Evolutionary conservation across 345 rosid species (phyloP), one percentile per base, ranked within the genome.

Genomic region (Microcos paniculata): DNA sequence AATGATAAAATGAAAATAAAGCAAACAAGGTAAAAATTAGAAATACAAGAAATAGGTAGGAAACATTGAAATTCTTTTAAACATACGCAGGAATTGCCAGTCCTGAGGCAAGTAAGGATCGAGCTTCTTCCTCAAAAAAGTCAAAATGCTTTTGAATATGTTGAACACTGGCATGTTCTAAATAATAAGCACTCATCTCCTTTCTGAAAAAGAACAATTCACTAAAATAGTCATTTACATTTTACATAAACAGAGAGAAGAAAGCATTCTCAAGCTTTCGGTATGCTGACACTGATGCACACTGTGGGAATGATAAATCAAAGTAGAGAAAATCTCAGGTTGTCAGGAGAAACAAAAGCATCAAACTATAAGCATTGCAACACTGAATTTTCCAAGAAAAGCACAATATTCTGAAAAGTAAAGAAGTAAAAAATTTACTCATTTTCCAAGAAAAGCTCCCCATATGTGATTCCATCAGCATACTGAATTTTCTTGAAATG

Each of bases 31-130:
- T 42, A 69, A 68, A 71, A 70, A 28, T 67, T 40, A 43, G 56
- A 66, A 73, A 72, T 40, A 59, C 33, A 45, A 46, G 26, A 52
- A 82, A 73, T 45, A 70, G 38, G 38, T 1, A 49, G 52, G 63
- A 74, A 62, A 52, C 46, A 19, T 55, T 31, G 30, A 58, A 56
- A 76, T 66, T 45, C 53, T 63, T 52, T 58, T 48, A 67, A 79
- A 87, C 96, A 84, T 93, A 95, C 97, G 98, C 99, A 84, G 99
- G 99, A 75, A 95, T 90, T 19, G 98, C 85, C 85, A 93, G 91
- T 76, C 96, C 92, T 48, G 77, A 85, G 53, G 93, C 92, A 79
- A 95, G 97, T 84, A 95, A 83, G 75, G 97, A 85, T 59, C 84
- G 89, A 53, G 99, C 88, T 87, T 91, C 99, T 89, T 90, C 92